These are phyloP conservation scores for Dactylellina leptospora DNA, from an alignment of 2,329 filamentous ascomycete genomes.

Conservation along the genomic window DNA sequence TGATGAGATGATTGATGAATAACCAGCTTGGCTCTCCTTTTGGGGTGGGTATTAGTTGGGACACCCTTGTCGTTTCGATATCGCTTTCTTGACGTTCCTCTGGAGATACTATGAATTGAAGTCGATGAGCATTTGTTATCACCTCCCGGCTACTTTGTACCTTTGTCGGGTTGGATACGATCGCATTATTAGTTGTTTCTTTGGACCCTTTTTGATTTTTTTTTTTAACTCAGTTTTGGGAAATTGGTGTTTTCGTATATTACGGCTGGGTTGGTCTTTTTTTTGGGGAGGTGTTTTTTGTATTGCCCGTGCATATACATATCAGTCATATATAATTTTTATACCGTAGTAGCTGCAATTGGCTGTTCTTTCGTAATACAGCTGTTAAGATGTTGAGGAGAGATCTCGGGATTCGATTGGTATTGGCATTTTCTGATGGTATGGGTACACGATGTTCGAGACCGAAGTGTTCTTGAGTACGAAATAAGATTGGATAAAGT, in stretches of 20 bases:
- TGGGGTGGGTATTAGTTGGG: neutral
- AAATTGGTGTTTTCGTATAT: constrained; percentile 1
- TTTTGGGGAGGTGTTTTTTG: neutral
- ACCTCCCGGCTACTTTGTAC: neutral
- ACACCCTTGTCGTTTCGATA: neutral
- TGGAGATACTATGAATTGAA: neutral
- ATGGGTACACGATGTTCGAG: too few species aligned
- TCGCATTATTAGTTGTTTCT: too few species aligned
- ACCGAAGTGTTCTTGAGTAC: too few species aligned
- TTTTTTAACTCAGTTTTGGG: neutral
- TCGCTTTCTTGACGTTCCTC: neutral
- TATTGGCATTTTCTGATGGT: too few species aligned
- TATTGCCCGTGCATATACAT: neutral
- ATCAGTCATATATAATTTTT: too few species aligned
- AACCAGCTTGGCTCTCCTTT: too few species aligned
- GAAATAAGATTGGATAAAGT: too few species aligned
- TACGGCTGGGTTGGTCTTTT: neutral
- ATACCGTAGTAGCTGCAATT: too few species aligned
- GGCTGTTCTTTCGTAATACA: too few species aligned
- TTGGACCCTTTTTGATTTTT: constrained; percentile 8
- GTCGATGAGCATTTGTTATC: neutral
- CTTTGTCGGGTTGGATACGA: too few species aligned
- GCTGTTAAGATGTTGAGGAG: too few species aligned
- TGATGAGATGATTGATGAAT: constrained; percentile 48
- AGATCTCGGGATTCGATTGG: too few species aligned